Percentiles rank a stretch among this genome's conserved stretches.
Evolutionary conservation across 2,329 filamentous ascomycete genomes (phyloP).

Genomic region (Pseudocercospora vitis): DNA sequence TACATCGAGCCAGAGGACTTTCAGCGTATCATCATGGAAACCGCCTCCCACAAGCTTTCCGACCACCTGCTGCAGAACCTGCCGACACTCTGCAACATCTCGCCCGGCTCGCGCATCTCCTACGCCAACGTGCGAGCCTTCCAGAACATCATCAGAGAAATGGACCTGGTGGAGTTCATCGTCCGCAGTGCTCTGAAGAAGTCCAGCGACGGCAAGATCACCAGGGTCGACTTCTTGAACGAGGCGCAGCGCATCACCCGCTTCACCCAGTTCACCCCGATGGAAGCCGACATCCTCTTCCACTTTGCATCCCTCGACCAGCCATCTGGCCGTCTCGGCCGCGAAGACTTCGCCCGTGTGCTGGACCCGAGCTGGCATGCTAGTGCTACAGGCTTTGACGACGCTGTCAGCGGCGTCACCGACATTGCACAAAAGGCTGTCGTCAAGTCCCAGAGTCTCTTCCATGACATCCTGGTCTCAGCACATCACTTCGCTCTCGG

Average conservation of each 20-base stretch:
- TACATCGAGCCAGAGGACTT: conserved; percentile 96
- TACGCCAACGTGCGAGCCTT: conserved; percentile 98
- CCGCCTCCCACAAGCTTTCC: conserved; percentile 91
- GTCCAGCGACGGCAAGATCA: conserved; percentile 88
- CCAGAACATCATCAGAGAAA: conserved; percentile 95
- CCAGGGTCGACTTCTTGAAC: conserved; percentile 88
- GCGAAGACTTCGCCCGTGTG: conserved; percentile 89
- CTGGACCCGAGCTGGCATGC: conserved; percentile 89
- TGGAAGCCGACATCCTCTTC: conserved; percentile 98
- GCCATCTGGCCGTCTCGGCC: conserved; percentile 77
- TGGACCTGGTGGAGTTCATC: conserved; percentile 95
- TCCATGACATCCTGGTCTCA: conserved; percentile 70
- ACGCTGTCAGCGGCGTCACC: conserved; percentile 48
- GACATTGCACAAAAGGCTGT: conserved; percentile 55
- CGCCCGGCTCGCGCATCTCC: conserved; percentile 85
- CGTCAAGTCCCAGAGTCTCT: conserved; percentile 56
- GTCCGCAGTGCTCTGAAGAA: conserved; percentile 81
- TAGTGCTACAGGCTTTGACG: conserved; percentile 44
- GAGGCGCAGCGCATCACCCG: conserved; percentile 87
- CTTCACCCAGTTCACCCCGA: conserved; percentile 94
- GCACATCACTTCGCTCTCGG: conserved; percentile 88
- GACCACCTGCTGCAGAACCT: conserved; percentile 92
- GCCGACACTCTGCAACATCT: conserved; percentile 91
- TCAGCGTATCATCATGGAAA: conserved; percentile 93
- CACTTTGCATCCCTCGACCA: conserved; percentile 94